Conservation (phyloP, 2,329 filamentous ascomycete species). For the Parafenestella ontariensis region DNA sequence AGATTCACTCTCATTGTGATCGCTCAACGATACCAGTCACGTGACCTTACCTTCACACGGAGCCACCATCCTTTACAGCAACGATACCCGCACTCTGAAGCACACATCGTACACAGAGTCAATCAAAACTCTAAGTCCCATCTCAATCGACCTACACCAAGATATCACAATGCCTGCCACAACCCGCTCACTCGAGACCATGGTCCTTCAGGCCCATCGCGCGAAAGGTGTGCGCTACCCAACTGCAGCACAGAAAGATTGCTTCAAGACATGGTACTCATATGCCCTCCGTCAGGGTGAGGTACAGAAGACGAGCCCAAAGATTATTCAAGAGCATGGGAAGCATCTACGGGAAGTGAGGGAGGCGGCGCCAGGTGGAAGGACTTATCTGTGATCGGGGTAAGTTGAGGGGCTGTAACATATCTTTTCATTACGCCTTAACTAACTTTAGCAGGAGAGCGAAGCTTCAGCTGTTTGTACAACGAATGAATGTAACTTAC, state of each 20-base stretch:
- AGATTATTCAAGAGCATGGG: conserved; percentile 31
- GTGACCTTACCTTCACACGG: not conserved
- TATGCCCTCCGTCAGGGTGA: conserved; percentile 39
- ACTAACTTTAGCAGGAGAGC: not conserved
- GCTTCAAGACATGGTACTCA: conserved; percentile 48
- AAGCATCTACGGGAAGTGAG: conserved; percentile 30
- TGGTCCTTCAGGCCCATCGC: conserved; percentile 44
- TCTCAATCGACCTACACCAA: not conserved
- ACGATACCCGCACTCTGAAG: not conserved
- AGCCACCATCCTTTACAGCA: too few species aligned
- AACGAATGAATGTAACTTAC: too few species aligned
- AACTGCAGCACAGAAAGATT: conserved; percentile 39
- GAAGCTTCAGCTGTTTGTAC: too few species aligned
- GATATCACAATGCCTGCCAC: conserved; percentile 31
- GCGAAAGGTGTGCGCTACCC: conserved; percentile 45
- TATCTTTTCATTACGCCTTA: too few species aligned
- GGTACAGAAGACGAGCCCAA: conserved; percentile 23
- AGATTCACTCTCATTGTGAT: not conserved
- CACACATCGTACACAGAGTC: not conserved
- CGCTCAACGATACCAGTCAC: not conserved
- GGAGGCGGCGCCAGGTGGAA: conserved; percentile 35
- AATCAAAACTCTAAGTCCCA: not conserved
- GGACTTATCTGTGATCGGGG: conserved; percentile 38
- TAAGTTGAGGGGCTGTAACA: conserved; percentile 35
- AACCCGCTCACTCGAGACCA: conserved; percentile 39